phyloP scores from a whole-genome alignment of 257 asterid species.

The Ehretia macrophylla region DNA sequence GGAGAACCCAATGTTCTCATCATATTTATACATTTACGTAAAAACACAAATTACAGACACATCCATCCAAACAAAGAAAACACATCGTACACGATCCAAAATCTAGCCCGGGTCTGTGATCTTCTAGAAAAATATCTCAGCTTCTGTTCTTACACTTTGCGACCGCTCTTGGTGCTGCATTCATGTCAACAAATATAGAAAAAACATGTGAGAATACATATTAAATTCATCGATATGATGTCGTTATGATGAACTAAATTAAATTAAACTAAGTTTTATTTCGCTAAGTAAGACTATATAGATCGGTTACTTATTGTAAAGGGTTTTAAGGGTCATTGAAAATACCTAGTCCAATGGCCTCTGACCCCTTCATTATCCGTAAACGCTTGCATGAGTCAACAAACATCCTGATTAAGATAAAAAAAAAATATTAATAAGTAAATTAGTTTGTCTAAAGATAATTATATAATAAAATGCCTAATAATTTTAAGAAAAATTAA shows the following conservation, averaged over 20 bases:
- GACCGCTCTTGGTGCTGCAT: slow-evolving; percentile 57
- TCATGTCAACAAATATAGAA: not conserved
- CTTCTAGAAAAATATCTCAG: slow-evolving; percentile 9
- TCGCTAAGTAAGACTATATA: not conserved
- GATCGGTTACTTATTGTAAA: not conserved
- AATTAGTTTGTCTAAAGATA: not conserved
- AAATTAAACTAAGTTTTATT: not conserved
- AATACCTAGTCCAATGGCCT: slow-evolving; percentile 38
- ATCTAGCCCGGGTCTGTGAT: not conserved
- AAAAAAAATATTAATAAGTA: not conserved
- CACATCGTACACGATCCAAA: not conserved
- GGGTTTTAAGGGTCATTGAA: not conserved
- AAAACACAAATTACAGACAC: not conserved
- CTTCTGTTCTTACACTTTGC: slow-evolving; percentile 52
- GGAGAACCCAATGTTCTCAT: not conserved
- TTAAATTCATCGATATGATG: not conserved
- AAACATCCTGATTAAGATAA: slow-evolving; percentile 26
- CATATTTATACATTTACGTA: not conserved
- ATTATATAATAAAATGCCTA: not conserved
- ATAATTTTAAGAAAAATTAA: too few relatives aligned
- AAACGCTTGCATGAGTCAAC: slow-evolving; percentile 44
- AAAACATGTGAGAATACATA: not conserved
- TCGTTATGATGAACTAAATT: not conserved
- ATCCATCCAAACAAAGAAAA: not conserved
- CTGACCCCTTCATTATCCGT: slow-evolving; percentile 35